Base-by-base conservation (phyloP, 495 filamentous ascomycete species). In the Lentithecium fluviatile region DNA sequence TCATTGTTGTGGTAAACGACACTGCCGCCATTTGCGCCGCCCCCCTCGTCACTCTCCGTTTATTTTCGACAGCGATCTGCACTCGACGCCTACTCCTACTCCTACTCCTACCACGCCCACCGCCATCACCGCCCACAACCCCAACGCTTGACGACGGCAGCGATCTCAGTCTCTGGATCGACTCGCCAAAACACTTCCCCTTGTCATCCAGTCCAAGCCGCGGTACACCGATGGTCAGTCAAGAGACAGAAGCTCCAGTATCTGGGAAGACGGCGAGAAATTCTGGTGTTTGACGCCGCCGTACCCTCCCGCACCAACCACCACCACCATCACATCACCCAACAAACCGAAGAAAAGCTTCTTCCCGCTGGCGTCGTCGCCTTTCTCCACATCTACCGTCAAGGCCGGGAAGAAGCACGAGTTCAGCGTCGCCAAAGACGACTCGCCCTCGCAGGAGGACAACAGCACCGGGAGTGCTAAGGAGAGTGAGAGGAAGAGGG, bases 191-290 rank as follows among this genome's bases (percentile, higher is more conserved):
- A 32, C 4, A 10, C 29, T 10, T 32, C 29, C 29, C 10, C 29
- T 4, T 43, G 3, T 6, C 40, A 20, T 23, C 40, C 8, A 46
- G 23, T 11, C 21, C 36, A 26, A 56, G 25, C 5, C 26, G 1
- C 3, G 15, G 23, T n/a, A 40, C 26, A 6, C 26, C 50, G n/a
- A n/a, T 12, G 50, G 17, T 17, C 8, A 19, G n/a, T 6, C 3
- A 3, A 43, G 13, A 13, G 29, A 56, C 13, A 12, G 54, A 1
- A 63, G 55, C 38, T 60, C 64, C 25, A 60, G 51, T 24, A 60
- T 66, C 19, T 67, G 64, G 64, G 64, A 67, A 63, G 55, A 63
- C 50, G 59, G 59, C 40, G 64, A 63, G 42, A 63, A 49, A 21
- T 67, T 63, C 55, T 67, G 60, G 64, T 40, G 50, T 3, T 63